Evolutionary conservation across 345 rosid species (phyloP).

Genomic region (Populus alba): DNA sequence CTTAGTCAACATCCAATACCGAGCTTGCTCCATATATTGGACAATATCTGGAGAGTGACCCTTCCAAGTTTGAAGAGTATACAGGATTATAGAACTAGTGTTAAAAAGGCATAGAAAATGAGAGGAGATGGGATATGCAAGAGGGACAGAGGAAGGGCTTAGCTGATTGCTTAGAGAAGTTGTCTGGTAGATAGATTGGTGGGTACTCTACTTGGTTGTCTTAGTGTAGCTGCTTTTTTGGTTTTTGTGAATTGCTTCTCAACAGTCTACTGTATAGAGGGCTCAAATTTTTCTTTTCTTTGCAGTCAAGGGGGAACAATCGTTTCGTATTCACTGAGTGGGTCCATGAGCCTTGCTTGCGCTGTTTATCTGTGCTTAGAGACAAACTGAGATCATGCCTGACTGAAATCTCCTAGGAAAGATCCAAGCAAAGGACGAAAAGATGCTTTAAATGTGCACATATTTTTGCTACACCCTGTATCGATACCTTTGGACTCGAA

Average conservation of each 20-base stretch:
- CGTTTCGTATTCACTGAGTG: not conserved
- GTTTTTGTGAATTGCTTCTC: conserved; percentile 18
- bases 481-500: not conserved
- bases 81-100: not conserved
- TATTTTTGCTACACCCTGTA: not conserved
- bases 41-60: not conserved
- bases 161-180: conserved; percentile 21
- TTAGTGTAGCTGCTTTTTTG: conserved; percentile 23
- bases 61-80: not conserved
- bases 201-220: conserved; percentile 40
- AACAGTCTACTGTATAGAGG: conserved; percentile 7
- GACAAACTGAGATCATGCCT: conserved; percentile 6
- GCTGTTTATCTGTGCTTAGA: conserved; percentile 7
- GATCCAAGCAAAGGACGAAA: conserved; percentile 2
- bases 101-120: not conserved
- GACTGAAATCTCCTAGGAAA: not conserved
- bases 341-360: conserved; percentile 4
- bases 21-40: conserved; percentile 39
- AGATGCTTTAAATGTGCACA: conserved; percentile 7
- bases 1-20: conserved; percentile 51
- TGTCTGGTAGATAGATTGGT: conserved; percentile 41
- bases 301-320: not conserved
- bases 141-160: not conserved
- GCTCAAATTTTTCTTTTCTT: not conserved
- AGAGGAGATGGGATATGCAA: not conserved